These are phyloP conservation scores for Jaenimonas drosophilae DNA, from an alignment of 208 protist genomes.

Conservation along the genomic window DNA sequence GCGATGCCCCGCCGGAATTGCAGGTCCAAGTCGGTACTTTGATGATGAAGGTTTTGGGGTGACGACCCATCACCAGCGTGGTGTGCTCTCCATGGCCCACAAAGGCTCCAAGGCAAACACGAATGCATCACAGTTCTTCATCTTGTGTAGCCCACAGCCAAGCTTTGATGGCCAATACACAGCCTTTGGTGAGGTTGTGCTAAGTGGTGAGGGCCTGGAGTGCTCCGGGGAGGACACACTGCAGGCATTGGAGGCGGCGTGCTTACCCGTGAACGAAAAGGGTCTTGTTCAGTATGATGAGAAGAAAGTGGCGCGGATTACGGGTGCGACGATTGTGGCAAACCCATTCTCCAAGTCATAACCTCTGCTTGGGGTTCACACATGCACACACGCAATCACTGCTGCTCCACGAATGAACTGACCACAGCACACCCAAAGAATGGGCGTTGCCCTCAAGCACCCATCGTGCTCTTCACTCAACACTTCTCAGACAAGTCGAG, in stretches of 20 bases:
- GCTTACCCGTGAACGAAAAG: constrained; percentile 31
- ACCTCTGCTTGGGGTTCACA: constrained; percentile 13
- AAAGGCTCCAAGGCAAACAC: constrained; percentile 73
- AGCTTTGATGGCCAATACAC: constrained; percentile 89
- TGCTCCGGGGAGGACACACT: constrained; percentile 40
- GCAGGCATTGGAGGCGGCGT: constrained; percentile 28
- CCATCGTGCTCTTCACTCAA: neutral
- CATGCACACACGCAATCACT: neutral
- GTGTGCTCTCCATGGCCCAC: constrained; percentile 94
- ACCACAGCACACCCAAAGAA: too few relatives aligned
- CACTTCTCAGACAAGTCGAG: neutral
- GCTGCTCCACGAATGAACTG: too few relatives aligned
- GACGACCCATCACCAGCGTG: constrained; percentile 74
- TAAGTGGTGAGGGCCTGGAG: constrained; percentile 13
- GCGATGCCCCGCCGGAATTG: constrained; percentile 8
- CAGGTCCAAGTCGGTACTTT: constrained; percentile 43
- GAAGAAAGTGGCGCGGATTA: constrained; percentile 45
- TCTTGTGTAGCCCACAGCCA: constrained; percentile 44
- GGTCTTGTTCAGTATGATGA: constrained; percentile 26
- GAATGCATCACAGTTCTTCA: constrained; percentile 90
- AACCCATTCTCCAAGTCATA: constrained; percentile 78
- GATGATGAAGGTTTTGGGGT: constrained; percentile 88
- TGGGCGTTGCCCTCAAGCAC: neutral
- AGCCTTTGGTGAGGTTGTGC: constrained; percentile 90
- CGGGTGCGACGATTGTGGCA: constrained; percentile 46